Evolutionary conservation across 2,329 filamentous ascomycete species (phyloP).

Genomic region (Helicocarpus griseus): DNA sequence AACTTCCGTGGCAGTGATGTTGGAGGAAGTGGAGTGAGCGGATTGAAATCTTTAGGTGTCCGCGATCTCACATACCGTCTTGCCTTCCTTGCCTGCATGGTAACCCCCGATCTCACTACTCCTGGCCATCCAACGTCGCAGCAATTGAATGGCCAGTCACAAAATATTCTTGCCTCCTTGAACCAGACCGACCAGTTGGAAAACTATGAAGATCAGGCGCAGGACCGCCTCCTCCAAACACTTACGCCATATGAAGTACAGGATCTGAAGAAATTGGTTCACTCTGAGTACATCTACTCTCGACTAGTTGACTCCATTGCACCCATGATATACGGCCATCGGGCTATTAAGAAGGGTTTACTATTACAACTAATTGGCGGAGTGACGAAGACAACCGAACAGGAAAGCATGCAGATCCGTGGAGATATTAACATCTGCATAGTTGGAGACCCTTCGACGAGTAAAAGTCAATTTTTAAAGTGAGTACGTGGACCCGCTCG

Average conservation of each 20-base stretch:
- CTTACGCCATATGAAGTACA: constrained; percentile 82
- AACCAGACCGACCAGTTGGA: constrained; percentile 64
- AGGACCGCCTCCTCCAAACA: constrained; percentile 76
- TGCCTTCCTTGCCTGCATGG: constrained; percentile 96
- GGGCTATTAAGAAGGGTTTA: constrained; percentile 94
- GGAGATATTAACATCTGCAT: constrained; percentile 99
- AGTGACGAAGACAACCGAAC: constrained; percentile 75
- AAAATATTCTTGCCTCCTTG: constrained; percentile 75
- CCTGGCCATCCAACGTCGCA: constrained; percentile 65
- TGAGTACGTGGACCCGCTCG: constrained; percentile 21
- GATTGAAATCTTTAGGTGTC: constrained; percentile 85
- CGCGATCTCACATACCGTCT: constrained; percentile 90
- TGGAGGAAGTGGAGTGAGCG: constrained; percentile 74
- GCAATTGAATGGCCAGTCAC: constrained; percentile 60
- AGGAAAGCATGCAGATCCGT: constrained; percentile 86
- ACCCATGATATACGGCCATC: constrained; percentile 94
- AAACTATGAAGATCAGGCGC: constrained; percentile 71
- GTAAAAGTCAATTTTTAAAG: constrained; percentile 96
- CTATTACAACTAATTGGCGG: constrained; percentile 93
- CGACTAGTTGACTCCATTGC: constrained; percentile 87
- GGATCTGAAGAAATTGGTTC: constrained; percentile 85
- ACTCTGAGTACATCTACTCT: constrained; percentile 90
- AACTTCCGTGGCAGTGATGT: constrained; percentile 68
- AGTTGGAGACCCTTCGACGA: constrained; percentile 92
- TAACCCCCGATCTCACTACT: constrained; percentile 76